Conservation (phyloP, 768 basidiomycete species). For the Dacryopinax primogenitus region DNA sequence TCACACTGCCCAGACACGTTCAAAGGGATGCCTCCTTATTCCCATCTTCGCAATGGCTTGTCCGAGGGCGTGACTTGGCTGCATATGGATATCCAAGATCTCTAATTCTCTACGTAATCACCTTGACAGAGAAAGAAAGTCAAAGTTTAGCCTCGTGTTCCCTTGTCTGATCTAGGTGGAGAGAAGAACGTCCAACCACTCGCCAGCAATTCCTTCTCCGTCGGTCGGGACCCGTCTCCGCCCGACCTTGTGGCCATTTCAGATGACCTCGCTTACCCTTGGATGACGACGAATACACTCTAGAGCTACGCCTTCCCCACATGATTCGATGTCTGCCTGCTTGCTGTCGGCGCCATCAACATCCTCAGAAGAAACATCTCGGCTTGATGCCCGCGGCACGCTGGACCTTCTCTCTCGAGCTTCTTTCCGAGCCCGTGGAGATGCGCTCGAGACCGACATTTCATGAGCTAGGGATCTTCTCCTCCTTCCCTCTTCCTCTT, state of each 20-base stretch:
- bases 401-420: background rate
- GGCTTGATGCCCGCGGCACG: background rate
- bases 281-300: too few species aligned
- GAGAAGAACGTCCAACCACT: background rate
- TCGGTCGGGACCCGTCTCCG: background rate
- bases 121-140: background rate
- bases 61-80: background rate
- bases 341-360: background rate
- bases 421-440: background rate
- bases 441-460: background rate
- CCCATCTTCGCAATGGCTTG: too few species aligned
- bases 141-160: background rate
- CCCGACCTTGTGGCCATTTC: background rate
- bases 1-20: too few species aligned
- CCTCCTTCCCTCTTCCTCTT: background rate
- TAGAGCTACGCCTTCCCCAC: too few species aligned
- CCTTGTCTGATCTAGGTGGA: background rate
- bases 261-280: background rate
- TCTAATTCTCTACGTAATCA: background rate
- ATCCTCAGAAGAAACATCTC: background rate
- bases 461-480: background rate
- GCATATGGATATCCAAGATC: too few species aligned
- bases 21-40: too few species aligned
- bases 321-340: background rate
- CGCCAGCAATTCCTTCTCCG: background rate